Evolutionary conservation across 768 basidiomycete species (phyloP).

Genomic region (Amanita brunnescens): DNA sequence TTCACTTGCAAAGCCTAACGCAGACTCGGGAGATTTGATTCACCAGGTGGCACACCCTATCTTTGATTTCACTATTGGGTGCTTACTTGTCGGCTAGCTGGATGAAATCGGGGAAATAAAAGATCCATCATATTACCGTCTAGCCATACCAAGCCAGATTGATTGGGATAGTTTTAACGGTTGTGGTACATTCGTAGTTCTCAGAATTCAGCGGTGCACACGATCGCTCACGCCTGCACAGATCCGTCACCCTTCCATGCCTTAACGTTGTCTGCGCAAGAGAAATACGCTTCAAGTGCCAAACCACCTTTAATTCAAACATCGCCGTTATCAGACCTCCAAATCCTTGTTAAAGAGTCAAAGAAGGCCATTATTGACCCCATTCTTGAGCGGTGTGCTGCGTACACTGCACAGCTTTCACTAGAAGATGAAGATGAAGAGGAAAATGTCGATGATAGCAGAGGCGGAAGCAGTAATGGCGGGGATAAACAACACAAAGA

Average conservation of each 20-base stretch:
- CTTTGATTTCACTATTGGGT: not conserved
- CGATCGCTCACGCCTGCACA: conserved; percentile 14
- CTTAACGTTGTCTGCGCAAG: conserved; percentile 31
- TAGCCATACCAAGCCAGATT: conserved; percentile 38
- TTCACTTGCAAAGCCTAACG: conserved; percentile 17
- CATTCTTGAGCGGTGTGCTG: conserved; percentile 26
- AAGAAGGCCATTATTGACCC: conserved; percentile 45
- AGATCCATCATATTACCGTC: conserved; percentile 34
- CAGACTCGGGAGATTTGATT: conserved; percentile 25
- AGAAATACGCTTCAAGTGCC: conserved; percentile 26
- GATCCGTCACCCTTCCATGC: conserved; percentile 47
- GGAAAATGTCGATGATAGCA: conserved; percentile 31
- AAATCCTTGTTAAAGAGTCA: conserved; percentile 47
- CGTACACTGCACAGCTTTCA: conserved; percentile 9
- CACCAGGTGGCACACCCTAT: not conserved
- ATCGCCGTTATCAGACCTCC: conserved; percentile 43
- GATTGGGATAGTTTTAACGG: conserved; percentile 56
- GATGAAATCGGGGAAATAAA: conserved; percentile 32
- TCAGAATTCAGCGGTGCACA: not conserved
- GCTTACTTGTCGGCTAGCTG: conserved; percentile 12
- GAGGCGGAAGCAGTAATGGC: too few species aligned
- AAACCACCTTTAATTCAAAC: conserved; percentile 32
- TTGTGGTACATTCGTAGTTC: conserved; percentile 34
- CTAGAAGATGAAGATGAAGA: conserved; percentile 18
- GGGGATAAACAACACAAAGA: conserved; percentile 22